Base-by-base conservation (phyloP, 768 basidiomycete species). In the Serendipita vermifera region DNA sequence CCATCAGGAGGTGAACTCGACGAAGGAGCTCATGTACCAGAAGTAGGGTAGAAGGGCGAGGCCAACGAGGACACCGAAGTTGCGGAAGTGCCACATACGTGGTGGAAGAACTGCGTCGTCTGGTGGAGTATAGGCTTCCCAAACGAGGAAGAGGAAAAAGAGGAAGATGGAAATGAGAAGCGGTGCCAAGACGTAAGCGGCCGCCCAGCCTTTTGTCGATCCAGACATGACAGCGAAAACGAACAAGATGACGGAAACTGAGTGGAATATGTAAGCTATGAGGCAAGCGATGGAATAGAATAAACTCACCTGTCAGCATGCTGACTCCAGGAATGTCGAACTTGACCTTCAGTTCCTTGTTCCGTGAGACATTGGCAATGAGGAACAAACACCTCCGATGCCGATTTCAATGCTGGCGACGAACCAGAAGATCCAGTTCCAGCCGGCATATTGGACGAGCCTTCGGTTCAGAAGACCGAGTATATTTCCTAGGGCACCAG, bases 371-470 rank as follows among this genome's bases (percentile, higher is more conserved):
- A 11, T n/a, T 55, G 32, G 74, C 73, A 3, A 75, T 66, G 51
- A 72, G 55, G 29, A 72, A 60, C 14, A 68, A 2, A 61, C 54
- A n/a, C 68, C 15, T 31, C 70, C 64, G 9, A 73, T 64, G 15
- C 67, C 61, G 4, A 69, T 53, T 35, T 69, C 62, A 35, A 77
- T 55, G 33, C 76, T 69, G 2, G 73, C 69, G 33, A 70, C 64
- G 58, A 74, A 70, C 63, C 72, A 77, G 62, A 80, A 78, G 17
- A 77, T 69, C 77, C 77, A 77, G 29, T 64, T 70, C 67, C 73
- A 79, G 7, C 72, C 69, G 2, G 66, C 65, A 29, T 64, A 71
- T 35, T 67, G 59, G 3, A 72, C 70, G 38, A 77, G 68, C 1
- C 73, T 75, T 6, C 75, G 75, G 13, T 74, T 67, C 27, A 74